A percentile compares a stretch with the other conserved stretches of the same genome.
Conservation (phyloP, 2,329 filamentous ascomycete genomes). For the Colletotrichum sojae region DNA sequence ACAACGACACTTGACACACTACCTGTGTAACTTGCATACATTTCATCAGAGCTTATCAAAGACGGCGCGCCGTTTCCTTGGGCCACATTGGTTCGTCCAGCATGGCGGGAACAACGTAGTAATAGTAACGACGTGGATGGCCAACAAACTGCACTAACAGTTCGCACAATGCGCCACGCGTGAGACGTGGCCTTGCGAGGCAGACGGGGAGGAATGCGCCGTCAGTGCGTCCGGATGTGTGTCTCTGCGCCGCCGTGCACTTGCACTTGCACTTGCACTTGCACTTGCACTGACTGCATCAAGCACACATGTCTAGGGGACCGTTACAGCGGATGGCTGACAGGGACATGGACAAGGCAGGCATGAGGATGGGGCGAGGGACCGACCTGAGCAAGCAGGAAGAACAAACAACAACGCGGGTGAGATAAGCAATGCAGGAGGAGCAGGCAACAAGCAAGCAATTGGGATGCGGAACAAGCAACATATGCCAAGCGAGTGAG, state of each 20-base stretch:
- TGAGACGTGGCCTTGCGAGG: conserved; percentile 33
- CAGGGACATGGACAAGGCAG: conserved; percentile 11
- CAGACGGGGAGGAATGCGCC: conserved; percentile 10
- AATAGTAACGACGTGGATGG: not conserved
- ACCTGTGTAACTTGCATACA: no score
- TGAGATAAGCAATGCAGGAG: conserved; percentile 12
- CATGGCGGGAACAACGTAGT: conserved; percentile 5
- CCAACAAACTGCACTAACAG: no score
- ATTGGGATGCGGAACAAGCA: conserved; percentile 15
- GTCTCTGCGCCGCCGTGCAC: no score
- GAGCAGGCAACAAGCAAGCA: conserved; percentile 15
- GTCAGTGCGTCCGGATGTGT: conserved; percentile 25
- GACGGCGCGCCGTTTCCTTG: conserved; percentile 9
- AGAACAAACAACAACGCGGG: not conserved
- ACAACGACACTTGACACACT: no score
- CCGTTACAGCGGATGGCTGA: conserved; percentile 9
- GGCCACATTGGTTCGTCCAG: conserved; percentile 4
- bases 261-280: no score
- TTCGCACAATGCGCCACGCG: conserved; percentile 13
- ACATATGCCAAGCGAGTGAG: conserved; percentile 16
- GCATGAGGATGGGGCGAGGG: not conserved
- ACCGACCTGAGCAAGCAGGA: conserved; percentile 5
- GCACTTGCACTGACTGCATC: no score
- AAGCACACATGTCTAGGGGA: conserved; percentile 10
- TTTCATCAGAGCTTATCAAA: not conserved